Base-by-base conservation (phyloP, 805 yeast genomes). In the Teunomyces kruisii region DNA sequence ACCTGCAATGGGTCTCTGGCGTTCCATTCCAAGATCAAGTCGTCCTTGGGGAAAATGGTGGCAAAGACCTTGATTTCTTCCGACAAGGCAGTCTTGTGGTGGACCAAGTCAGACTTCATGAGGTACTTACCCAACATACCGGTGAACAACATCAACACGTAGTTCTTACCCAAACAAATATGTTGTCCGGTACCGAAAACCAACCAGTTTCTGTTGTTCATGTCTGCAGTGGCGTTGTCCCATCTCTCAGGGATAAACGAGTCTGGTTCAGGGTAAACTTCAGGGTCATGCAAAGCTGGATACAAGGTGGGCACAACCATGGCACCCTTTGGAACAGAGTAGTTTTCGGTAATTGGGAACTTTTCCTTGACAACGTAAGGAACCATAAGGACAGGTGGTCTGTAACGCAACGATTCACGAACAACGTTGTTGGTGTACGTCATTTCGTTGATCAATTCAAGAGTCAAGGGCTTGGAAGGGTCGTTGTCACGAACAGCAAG, bases 301-400 rank as follows among this genome's bases (percentile, higher is more conserved):
- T 92, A 95, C 54, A 89, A 70, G 6, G 97, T 88, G 49, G 99
- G 99, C 56, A 94, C 89, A 55, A 94, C 78, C 99, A 94, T 94
- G 22, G 97, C 77, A 38, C 98, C 98, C 72, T 90, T 91, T 64
- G 99, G 99, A 41, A 90, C 96, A 22, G 92, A 83, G 71, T 94
- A 94, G 46, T 75, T 79, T 12, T 85, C 84, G 32, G 88, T 79
- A 43, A 94, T 82, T 33, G 96, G 96, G 77, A 87, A 94, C 10
- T 79, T 71, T 65, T 89, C 77, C 76, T 94, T 94, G 43, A 80
- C 97, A 48, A 88, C 89, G 64, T 94, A 94, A 42, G 99, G 99
- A 49, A 94, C 98, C 99, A 94, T 94, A 46, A 91, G 61, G 50
- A 94, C 99, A 3, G 99, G 99, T 22, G 99, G 99, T 70, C 98